Base-by-base conservation (phyloP, 106 monocot genomes). In the Cymbidium sinense region DNA sequence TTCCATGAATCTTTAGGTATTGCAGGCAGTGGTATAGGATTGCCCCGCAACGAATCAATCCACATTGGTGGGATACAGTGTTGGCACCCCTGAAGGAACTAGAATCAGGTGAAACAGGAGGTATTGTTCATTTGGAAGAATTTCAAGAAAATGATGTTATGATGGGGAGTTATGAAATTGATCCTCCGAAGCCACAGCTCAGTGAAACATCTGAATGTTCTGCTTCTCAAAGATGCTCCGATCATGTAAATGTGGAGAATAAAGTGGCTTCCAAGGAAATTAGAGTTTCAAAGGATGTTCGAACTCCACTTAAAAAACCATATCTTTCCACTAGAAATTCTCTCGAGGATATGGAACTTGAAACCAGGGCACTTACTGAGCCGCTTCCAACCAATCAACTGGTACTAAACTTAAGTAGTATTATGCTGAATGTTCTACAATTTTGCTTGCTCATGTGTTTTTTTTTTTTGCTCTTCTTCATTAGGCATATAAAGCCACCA, bases 1-100 rank as follows among this genome's bases (percentile, higher is more conserved):
- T 80, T 67, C 29, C 19, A 50, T 64, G 20, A 64, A 77, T 61
- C 52, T 70, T 47, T 70, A 99, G 99, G 86, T 95, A 99, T 70
- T 99, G 98, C 85, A 83, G 70, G 80, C 98, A 99, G 17, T 99
- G 98, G 98, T 95, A 95, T 78, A 99, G 90, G 82, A 85, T 99
- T 87, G 76, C 85, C 17, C 74, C 87, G 20, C 79, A 80, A 41
- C 88, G 98, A 61, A 78, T 89, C 41, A 84, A 75, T 80, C 72
- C 87, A 75, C 77, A 86, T 39, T 99, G 99, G 99, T 99, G 94
- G 99, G 88, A 90, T 67, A 43, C 58, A 43, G 90, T 99, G 1
- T 77, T 99, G 72, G 88, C 85, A 51, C 99, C 90, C 17, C 83
- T 99, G 74, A 92, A 87, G 74, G 76, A 82, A 64, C 78, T 94